phyloP scores from a whole-genome alignment of 148 eudicot genomes.

The Camellia granthamiana region DNA sequence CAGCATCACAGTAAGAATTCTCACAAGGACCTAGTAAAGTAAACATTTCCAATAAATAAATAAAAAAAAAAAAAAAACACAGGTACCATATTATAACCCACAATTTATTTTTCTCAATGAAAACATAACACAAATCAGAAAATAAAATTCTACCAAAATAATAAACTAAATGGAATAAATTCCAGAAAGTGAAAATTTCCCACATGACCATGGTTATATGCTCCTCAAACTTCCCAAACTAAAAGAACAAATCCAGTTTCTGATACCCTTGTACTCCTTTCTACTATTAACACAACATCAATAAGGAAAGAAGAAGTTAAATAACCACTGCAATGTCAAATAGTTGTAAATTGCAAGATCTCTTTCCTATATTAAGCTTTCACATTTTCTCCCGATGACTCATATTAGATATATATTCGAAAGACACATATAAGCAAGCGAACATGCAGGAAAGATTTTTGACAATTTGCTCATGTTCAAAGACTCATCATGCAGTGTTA shows the following conservation, averaged over 20 bases:
- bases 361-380: not conserved
- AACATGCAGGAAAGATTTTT: not conserved
- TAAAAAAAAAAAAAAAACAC: too few relatives aligned
- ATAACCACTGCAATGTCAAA: not conserved
- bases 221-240: not conserved
- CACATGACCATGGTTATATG: not conserved
- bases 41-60: not conserved
- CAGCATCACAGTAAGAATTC: not conserved
- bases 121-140: not conserved
- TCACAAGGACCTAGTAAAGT: not conserved
- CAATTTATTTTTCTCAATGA: not conserved
- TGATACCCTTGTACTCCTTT: not conserved
- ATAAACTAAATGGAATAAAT: not conserved
- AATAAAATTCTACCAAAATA: not conserved
- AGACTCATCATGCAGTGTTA: not conserved
- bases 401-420: not conserved
- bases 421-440: not conserved
- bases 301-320: not conserved
- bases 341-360: not conserved
- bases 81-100: not conserved
- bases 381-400: not conserved
- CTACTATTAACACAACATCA: not conserved
- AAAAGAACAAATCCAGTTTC: not conserved
- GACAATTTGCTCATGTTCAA: not conserved
- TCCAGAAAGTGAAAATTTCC: not conserved